Base-by-base conservation (phyloP, 768 basidiomycete species). In the Suillus plorans region DNA sequence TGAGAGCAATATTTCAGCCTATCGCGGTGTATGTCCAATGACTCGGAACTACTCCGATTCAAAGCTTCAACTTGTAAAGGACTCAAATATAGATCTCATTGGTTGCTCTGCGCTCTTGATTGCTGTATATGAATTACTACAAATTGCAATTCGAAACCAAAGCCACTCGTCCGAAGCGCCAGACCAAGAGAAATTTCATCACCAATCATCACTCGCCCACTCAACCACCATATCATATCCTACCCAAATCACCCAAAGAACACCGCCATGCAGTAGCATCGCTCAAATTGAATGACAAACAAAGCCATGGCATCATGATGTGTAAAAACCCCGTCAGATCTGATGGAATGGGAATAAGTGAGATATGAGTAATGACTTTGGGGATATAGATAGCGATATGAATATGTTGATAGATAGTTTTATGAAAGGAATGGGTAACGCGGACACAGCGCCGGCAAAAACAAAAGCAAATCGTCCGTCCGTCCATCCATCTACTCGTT, bases 341-440 rank as follows among this genome's bases (percentile, higher is more conserved):
- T 31, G 52, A 53, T 53, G 28, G 31, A 53, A 53, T 50, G 45
- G 13, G 14, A 50, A 50, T 50, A 50, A 13, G 31, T 42, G 58
- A 50, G 13, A 59, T 41, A 53, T 49, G 39, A 10, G 44, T 25
- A 53, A 34, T 34, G 59, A 52, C 25, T 55, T 34, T 18, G 59
- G 44, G 36, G 44, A 22, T 60, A 60, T 60, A 41, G 59, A 60
- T 41, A 60, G 20, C 22, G 59, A 41, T 60, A 50, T 50, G 44
- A 59, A 37, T 37, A 59, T 59, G 57, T 37, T 25, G 49, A 53
- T 53, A 53, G 41, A 60, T 50, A 60, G 31, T 14, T 37, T 37
- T 53, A 50, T 53, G 16, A 52, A 52, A 18, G 50, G 50, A 52
- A 50, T 16, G 45, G 5, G 45, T 22, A 13, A 47, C 45, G 45